A percentile compares a stretch with the other conserved stretches of the same genome.
Conservation (phyloP, 2,329 filamentous ascomycete genomes). For the Hirsutella minnesotensis region DNA sequence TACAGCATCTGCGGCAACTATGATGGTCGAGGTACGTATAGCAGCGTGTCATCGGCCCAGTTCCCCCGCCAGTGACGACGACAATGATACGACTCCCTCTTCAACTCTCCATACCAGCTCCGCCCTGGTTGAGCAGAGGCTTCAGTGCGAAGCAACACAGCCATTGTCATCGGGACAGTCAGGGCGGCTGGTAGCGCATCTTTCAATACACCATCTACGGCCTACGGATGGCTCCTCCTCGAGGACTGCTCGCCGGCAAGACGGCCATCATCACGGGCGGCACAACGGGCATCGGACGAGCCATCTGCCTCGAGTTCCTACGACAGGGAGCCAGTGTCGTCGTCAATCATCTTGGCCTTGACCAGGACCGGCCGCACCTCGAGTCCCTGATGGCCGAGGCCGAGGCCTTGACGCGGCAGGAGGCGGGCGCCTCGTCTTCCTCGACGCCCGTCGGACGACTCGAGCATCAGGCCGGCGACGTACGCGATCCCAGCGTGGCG, state of each 20-base stretch:
- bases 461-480: constrained; percentile 63
- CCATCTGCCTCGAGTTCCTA: constrained; percentile 70
- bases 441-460: constrained; percentile 37
- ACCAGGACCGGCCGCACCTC: constrained; percentile 37
- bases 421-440: background rate
- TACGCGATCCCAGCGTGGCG: constrained; percentile 63
- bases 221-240: constrained; percentile 7
- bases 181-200: too few relatives aligned
- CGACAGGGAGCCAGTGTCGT: constrained; percentile 67
- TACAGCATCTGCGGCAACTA: too few relatives aligned
- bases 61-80: too few relatives aligned
- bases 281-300: constrained; percentile 75
- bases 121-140: too few relatives aligned
- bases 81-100: too few relatives aligned
- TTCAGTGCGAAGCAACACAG: too few relatives aligned
- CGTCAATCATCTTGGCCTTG: constrained; percentile 64
- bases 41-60: too few relatives aligned
- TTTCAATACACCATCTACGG: background rate
- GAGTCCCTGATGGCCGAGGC: constrained; percentile 41
- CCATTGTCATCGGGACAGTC: too few relatives aligned
- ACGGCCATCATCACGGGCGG: constrained; percentile 80
- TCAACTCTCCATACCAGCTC: too few relatives aligned
- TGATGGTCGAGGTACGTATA: too few relatives aligned
- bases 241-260: constrained; percentile 55
- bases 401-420: constrained; percentile 24